Base-by-base conservation (phyloP, 2,329 filamentous ascomycete genomes). In the Biscogniauxia sp. region DNA sequence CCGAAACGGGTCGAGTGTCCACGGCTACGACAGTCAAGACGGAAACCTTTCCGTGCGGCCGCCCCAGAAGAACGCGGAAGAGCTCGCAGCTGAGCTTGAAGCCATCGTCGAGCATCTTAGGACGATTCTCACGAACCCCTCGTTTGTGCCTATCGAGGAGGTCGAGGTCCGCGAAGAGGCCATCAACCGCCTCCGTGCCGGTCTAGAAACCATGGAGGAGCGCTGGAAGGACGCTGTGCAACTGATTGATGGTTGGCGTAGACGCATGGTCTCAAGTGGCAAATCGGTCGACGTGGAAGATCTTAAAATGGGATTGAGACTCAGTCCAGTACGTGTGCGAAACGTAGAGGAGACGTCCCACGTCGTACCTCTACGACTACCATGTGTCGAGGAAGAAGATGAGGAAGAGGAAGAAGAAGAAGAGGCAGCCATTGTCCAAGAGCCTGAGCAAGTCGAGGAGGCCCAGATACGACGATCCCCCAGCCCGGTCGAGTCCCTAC, bases 141-240 rank as follows among this genome's bases (percentile, higher is more conserved):
- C 93, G 2, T 99, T 98, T 73, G 95, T 97, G 15, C 91, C 94
- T 0, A 86, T 98, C 20, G 95, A 98, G 69, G 95, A 98, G 74
- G 92, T 99, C 1, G 89, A 96, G 71, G 78, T 93, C n/a, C 87
- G 94, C 58, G 94, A 99, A 65, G 90, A 96, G 61, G 93, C 97
- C 73, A 98, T 99, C 65, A 83, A 84, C 56, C 85, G 91, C 56
- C 80, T 99, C 54, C 87, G 92, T 58, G 86, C 90, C 58, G 92
- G 93, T 17, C 96, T 94, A 89, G 91, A 96, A 73, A 93, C 90
- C 76, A 97, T 98, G 91, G 93, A 98, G 75, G 84, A 80, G 20
- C 86, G 93, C 56, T 97, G 95, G 92, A 88, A 87, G 66, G 94
- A 98, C 72, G 92, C 95, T 0, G 88, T 98, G 13, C 84, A 87